A percentile compares a stretch with the other conserved stretches of the same genome.
Conservation (phyloP, 73 alveolate species). For the Durusdinium trenchii region DNA sequence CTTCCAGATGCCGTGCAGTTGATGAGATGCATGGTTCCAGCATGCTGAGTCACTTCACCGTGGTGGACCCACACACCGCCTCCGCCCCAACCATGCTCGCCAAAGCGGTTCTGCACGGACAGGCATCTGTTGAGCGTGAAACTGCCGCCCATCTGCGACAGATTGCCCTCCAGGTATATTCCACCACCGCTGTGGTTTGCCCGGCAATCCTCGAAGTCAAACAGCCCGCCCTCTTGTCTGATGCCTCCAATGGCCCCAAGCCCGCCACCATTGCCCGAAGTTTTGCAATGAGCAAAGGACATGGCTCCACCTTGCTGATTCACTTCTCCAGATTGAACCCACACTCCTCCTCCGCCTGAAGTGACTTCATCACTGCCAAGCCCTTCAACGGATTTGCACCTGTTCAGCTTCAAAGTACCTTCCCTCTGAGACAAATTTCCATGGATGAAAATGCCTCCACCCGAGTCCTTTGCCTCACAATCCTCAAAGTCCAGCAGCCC, state of each 20-base stretch:
- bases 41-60: not conserved
- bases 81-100: not conserved
- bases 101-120: too few species aligned
- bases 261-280: not conserved
- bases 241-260: not conserved
- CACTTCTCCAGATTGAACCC: not conserved
- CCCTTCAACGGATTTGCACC: too few species aligned
- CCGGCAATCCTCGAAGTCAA: not conserved
- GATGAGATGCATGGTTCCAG: not conserved
- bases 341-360: not conserved
- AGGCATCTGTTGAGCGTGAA: too few species aligned
- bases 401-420: too few species aligned
- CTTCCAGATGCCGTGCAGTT: not conserved
- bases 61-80: not conserved
- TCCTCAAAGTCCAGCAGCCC: too few species aligned
- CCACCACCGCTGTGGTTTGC: too few species aligned
- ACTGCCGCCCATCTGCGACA: too few species aligned
- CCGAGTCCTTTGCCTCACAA: too few species aligned
- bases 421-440: too few species aligned
- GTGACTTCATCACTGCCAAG: too few species aligned
- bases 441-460: too few species aligned
- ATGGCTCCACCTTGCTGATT: not conserved
- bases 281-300: not conserved
- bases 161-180: too few species aligned
- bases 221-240: not conserved